A percentile compares a stretch with the other conserved stretches of the same genome.
These are phyloP conservation scores for Fusarium foetens DNA, from an alignment of 2,329 filamentous ascomycete species.

Conservation along the genomic window DNA sequence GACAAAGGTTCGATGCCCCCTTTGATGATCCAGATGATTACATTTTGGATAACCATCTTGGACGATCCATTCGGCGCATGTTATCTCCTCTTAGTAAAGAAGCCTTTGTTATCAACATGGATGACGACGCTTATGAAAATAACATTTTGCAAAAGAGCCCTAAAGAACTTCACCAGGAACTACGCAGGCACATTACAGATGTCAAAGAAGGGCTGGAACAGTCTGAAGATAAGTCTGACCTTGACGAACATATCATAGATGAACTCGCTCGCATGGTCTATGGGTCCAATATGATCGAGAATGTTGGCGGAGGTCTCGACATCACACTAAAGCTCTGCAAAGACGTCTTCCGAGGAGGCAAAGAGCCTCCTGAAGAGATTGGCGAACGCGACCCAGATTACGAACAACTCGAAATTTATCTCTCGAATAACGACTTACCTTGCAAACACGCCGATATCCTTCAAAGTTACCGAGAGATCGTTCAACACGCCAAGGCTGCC, in stretches of 20 bases:
- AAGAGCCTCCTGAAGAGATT: not conserved
- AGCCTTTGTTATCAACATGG: not conserved
- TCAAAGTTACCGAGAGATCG: conserved; percentile 11
- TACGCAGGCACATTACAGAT: not conserved
- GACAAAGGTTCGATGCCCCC: not conserved
- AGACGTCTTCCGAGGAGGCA: not conserved
- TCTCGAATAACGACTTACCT: not conserved
- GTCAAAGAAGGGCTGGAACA: not conserved
- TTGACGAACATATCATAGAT: not conserved
- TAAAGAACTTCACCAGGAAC: not conserved
- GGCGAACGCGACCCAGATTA: not conserved
- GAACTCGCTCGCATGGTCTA: conserved; percentile 1
- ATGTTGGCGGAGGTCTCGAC: not conserved
- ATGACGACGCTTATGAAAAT: not conserved
- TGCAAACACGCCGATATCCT: not conserved
- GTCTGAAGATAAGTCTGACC: not conserved
- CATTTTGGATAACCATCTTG: not conserved
- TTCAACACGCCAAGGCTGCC: conserved; percentile 26
- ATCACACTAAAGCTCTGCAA: conserved; percentile 2
- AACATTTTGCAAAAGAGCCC: not conserved
- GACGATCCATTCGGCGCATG: not conserved
- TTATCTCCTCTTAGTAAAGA: not conserved
- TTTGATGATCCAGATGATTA: not conserved
- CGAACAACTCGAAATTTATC: not conserved
- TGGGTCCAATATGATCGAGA: conserved; percentile 26